Evolutionary conservation across 2,329 filamentous ascomycete genomes (phyloP).

Genomic region (Fusarium sp.): DNA sequence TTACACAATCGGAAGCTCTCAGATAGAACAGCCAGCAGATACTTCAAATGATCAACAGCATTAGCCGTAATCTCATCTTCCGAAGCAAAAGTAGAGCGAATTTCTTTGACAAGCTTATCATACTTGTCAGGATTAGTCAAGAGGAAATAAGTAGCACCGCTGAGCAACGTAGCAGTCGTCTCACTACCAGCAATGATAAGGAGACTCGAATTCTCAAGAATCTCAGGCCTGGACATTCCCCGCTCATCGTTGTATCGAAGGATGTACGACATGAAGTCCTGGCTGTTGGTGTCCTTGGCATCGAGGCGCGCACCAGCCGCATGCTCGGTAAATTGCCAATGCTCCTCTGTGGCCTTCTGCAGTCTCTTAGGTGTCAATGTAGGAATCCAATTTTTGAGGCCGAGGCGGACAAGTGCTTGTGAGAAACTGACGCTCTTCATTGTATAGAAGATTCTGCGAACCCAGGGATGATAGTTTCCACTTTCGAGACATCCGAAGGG

Average conservation of each 20-base stretch:
- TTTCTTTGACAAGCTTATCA: background rate
- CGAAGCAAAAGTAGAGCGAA: background rate
- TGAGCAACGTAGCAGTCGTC: slow-evolving; percentile 5
- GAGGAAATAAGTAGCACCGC: background rate
- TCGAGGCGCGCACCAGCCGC: background rate
- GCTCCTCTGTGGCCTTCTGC: background rate
- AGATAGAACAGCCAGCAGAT: background rate
- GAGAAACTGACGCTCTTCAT: background rate
- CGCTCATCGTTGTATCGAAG: slow-evolving; percentile 17
- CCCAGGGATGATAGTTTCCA: slow-evolving; percentile 15
- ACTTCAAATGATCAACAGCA: slow-evolving; percentile 3
- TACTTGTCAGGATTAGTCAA: background rate
- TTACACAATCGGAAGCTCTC: slow-evolving; percentile 9
- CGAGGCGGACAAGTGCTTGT: background rate
- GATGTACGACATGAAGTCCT: slow-evolving; percentile 16
- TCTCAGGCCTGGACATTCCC: slow-evolving; percentile 9
- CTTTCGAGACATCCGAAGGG: slow-evolving; percentile 11
- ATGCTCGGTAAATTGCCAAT: slow-evolving; percentile 5
- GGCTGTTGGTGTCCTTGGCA: background rate
- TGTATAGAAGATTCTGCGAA: background rate
- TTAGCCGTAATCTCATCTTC: slow-evolving; percentile 7
- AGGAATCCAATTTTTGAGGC: background rate
- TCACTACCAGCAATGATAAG: slow-evolving; percentile 12
- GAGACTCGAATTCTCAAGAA: background rate
- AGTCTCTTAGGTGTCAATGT: background rate